Percentiles rank a stretch among this genome's conserved stretches.
phyloP scores from a whole-genome alignment of 441 rosid genomes.

The Sinapis alba region DNA sequence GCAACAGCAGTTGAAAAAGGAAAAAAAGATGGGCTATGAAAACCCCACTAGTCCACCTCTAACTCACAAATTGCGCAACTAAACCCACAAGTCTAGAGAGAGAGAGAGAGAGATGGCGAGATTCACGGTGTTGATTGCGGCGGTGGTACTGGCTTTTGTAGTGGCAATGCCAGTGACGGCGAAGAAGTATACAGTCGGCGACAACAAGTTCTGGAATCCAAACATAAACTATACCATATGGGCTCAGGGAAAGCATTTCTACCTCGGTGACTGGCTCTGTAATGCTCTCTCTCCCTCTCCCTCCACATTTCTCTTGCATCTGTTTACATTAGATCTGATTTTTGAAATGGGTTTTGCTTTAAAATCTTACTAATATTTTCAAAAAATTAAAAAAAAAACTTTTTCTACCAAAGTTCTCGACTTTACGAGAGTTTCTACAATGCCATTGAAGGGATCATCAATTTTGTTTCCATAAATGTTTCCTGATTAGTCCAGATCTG shows the following conservation, averaged over 20 bases:
- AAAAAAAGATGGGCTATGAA: neutral
- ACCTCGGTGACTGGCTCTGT: conserved; percentile 96
- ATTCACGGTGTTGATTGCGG: conserved; percentile 32
- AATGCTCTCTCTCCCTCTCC: conserved; percentile 39
- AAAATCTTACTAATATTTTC: neutral
- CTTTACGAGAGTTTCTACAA: neutral
- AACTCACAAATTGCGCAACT: conserved; percentile 12
- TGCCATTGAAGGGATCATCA: neutral
- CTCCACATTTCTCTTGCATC: neutral
- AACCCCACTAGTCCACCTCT: conserved; percentile 23
- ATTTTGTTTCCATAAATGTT: neutral
- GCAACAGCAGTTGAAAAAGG: conserved; percentile 2
- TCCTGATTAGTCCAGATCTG: neutral
- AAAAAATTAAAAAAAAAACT: neutral
- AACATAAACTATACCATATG: conserved; percentile 78
- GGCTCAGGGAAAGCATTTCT: conserved; percentile 77
- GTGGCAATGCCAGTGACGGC: conserved; percentile 51
- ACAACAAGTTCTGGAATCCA: conserved; percentile 62
- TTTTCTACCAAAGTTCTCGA: neutral
- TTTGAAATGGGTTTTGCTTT: conserved; percentile 4
- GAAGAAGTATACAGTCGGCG: conserved; percentile 66
- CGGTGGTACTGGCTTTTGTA: conserved; percentile 37
- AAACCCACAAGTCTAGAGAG: neutral
- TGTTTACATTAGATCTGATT: conserved; percentile 21
- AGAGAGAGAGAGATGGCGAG: conserved; percentile 28